Conservation (phyloP, 2,329 filamentous ascomycete genomes). For the Aspergillus pseudoglaucus region DNA sequence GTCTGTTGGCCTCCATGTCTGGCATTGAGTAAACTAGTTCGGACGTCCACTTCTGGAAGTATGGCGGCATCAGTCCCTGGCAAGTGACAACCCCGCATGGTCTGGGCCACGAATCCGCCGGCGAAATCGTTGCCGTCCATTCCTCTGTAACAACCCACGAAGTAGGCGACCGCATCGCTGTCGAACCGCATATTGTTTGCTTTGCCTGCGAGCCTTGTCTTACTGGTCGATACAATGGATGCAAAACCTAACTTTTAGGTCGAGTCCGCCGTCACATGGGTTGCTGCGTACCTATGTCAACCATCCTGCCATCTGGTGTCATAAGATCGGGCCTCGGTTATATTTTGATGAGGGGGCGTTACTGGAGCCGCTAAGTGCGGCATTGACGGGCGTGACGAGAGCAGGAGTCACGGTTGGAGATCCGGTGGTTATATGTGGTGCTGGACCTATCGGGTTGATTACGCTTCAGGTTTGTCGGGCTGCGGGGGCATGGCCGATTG, state of each 20-base stretch:
- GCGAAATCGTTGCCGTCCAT: conserved; percentile 63
- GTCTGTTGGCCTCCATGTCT: background rate
- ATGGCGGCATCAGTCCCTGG: conserved; percentile 93
- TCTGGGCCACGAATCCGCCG: conserved; percentile 86
- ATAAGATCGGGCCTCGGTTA: conserved; percentile 82
- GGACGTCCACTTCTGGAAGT: conserved; percentile 96
- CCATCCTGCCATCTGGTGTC: conserved; percentile 89
- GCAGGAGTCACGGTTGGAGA: conserved; percentile 77
- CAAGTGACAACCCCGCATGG: conserved; percentile 83
- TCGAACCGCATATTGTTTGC: conserved; percentile 94
- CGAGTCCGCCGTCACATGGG: conserved; percentile 81
- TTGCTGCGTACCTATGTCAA: conserved; percentile 88
- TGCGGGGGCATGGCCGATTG: conserved; percentile 80
- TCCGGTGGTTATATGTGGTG: conserved; percentile 81
- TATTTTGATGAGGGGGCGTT: conserved; percentile 85
- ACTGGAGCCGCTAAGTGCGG: conserved; percentile 84
- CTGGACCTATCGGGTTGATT: conserved; percentile 88
- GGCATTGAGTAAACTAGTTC: conserved; percentile 50
- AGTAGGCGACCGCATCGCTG: conserved; percentile 81
- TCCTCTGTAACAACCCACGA: conserved; percentile 71
- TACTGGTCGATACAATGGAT: conserved; percentile 92
- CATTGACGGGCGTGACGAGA: conserved; percentile 78
- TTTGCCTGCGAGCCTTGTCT: conserved; percentile 83
- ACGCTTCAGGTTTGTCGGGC: conserved; percentile 77
- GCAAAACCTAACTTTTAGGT: conserved; percentile 80